A percentile compares a stretch with the other conserved stretches of the same genome.
Evolutionary conservation across 768 basidiomycete species (phyloP).

Genomic region (Podaxis sp.): DNA sequence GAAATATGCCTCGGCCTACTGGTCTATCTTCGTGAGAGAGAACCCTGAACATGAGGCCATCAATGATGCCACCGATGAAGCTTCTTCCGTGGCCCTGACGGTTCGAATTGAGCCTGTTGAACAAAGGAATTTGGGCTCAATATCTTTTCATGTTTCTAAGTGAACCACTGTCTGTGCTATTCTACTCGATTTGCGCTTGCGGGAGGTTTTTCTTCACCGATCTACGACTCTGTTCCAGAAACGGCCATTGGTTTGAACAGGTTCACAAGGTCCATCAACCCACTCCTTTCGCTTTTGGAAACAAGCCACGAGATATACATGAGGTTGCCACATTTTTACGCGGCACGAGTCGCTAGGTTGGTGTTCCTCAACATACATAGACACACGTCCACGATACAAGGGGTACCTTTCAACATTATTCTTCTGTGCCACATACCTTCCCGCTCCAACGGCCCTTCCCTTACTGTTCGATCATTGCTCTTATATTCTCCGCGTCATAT

Average conservation of each 20-base stretch:
- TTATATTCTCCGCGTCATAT: constrained; percentile 8
- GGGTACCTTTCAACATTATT: not conserved
- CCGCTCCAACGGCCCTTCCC: constrained; percentile 4
- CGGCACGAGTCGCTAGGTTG: constrained; percentile 9
- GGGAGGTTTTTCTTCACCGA: not conserved
- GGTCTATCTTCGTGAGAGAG: constrained; percentile 13
- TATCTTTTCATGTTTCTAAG: not conserved
- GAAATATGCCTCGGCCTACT: not conserved
- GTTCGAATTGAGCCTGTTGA: not conserved
- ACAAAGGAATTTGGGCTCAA: not conserved
- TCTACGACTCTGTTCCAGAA: constrained; percentile 3
- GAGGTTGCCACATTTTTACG: constrained; percentile 14
- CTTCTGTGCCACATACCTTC: constrained; percentile 7
- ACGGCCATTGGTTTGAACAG: not conserved
- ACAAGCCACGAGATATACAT: constrained; percentile 12
- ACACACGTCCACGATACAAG: constrained; percentile 6
- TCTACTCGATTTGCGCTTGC: not conserved
- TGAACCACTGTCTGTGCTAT: not conserved
- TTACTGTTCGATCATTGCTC: constrained; percentile 11
- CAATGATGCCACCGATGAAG: constrained; percentile 4
- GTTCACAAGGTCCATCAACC: constrained; percentile 12
- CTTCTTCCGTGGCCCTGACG: constrained; percentile 5
- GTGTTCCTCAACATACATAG: constrained; percentile 13
- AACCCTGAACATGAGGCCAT: constrained; percentile 15
- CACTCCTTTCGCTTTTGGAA: constrained; percentile 11